Percentiles rank a stretch among this genome's conserved stretches.
Conservation (phyloP, 2,329 filamentous ascomycete species). For the Penicillium sp. region DNA sequence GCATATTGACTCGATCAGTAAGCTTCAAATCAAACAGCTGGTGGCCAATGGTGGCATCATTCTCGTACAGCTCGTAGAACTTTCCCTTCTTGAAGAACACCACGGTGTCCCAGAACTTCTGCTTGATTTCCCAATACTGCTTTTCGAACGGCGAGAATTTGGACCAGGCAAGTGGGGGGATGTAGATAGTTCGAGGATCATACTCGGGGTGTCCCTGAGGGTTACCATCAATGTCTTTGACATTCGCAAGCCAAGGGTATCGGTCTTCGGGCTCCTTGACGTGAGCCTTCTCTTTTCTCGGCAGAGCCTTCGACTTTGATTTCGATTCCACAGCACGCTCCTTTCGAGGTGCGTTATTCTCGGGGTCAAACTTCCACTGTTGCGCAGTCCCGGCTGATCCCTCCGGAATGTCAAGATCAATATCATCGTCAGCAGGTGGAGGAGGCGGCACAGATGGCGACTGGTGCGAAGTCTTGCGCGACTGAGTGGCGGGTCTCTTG, state of each 20-base stretch:
- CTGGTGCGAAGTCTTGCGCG: conserved; percentile 37
- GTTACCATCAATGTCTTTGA: conserved; percentile 81
- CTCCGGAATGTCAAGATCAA: conserved; percentile 57
- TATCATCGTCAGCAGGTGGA: conserved; percentile 56
- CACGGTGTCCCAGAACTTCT: conserved; percentile 94
- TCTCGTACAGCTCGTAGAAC: conserved; percentile 98
- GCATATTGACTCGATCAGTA: conserved; percentile 98
- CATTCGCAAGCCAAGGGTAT: conserved; percentile 86
- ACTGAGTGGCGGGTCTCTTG: conserved; percentile 60
- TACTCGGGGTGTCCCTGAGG: conserved; percentile 80
- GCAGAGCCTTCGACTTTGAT: conserved; percentile 36
- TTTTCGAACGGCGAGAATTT: conserved; percentile 94
- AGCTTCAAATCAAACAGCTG: conserved; percentile 97
- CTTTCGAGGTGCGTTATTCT: conserved; percentile 55
- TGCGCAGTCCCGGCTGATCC: conserved; percentile 68
- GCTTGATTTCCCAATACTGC: conserved; percentile 99
- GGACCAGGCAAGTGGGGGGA: conserved; percentile 76
- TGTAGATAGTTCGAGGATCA: conserved; percentile 85
- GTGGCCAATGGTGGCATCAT: conserved; percentile 93
- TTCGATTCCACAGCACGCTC: conserved; percentile 44
- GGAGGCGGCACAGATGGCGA: conserved; percentile 48
- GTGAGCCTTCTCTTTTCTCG: conserved; percentile 67
- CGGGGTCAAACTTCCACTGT: conserved; percentile 76
- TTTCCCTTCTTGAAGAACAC: conserved; percentile 99
- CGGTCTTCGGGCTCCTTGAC: conserved; percentile 80